Evolutionary conservation across 2,329 filamentous ascomycete species (phyloP), one percentile per base, ranked within the genome.

Genomic region (Alternaria viburni): DNA sequence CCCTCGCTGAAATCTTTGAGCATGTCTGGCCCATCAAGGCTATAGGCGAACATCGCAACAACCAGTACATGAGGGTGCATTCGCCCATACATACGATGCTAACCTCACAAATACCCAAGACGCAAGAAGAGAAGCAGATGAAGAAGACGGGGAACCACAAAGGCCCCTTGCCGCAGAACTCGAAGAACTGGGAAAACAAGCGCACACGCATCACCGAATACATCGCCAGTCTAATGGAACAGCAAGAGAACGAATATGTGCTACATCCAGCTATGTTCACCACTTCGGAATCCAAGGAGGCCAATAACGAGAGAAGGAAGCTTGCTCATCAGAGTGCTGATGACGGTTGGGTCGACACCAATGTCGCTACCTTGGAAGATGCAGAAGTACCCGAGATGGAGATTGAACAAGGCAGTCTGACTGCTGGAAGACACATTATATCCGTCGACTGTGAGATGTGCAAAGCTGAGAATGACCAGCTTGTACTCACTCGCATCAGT

Each of bases 361-460:
- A 85, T 17, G 89, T 97, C 25, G 82, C 87, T 44, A 85, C 80
- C 45, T 81, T 93, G 8, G 87, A 89, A 50, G 90, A 93, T 30
- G 92, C 89, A 4, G 80, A 87, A 52, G 86, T 91, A 7, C 88
- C 90, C 3, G 91, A 93, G 54, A 79, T 81, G 6, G 88, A 93
- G 57, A 89, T 97, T 62, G 86, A 97, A 79, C 83, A 90, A 70
- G 95, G 93, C 59, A 95, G 93, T 78, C 83, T 97, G 61, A 96
- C 93, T 0, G 92, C 89, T 28, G 96, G 94, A 36, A 88, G 93
- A 66, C 87, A 90, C 41, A 83, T 97, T 11, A 83, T 96, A 52
- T 91, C 93, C 1, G 84, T 99, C 58, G 96, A 99, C 78, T 99
- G 96, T 81, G 96, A 99, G 81, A 99, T 99, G 96, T 97, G 94